phyloP scores from a whole-genome alignment of 2,329 filamentous ascomycete species.

The Peltaster fructicola region DNA sequence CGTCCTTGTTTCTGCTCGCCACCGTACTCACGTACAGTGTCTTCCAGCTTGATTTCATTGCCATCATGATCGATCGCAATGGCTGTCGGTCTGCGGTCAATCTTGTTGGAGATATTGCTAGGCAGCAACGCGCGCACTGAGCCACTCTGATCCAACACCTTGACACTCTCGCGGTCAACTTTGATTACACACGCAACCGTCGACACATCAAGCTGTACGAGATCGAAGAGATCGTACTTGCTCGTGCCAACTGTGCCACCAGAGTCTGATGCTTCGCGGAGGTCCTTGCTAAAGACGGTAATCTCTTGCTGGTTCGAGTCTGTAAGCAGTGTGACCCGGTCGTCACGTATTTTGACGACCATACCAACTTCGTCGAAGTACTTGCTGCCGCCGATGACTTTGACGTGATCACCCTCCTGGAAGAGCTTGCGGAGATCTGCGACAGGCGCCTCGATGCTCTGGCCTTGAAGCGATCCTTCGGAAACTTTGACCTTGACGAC shows the following conservation, averaged over 20 bases:
- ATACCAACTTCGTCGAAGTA: slow-evolving; percentile 93
- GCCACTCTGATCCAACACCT: slow-evolving; percentile 79
- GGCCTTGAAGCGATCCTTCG: slow-evolving; percentile 64
- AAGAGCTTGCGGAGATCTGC: slow-evolving; percentile 89
- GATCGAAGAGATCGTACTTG: slow-evolving; percentile 79
- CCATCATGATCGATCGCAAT: slow-evolving; percentile 88
- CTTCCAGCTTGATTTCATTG: slow-evolving; percentile 78
- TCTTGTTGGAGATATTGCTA: slow-evolving; percentile 78
- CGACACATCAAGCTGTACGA: slow-evolving; percentile 81
- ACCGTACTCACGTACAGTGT: slow-evolving; percentile 78
- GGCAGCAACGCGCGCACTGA: slow-evolving; percentile 68
- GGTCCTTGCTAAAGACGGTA: slow-evolving; percentile 93
- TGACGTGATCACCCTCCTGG: slow-evolving; percentile 87
- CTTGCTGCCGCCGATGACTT: slow-evolving; percentile 89
- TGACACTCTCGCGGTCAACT: slow-evolving; percentile 81
- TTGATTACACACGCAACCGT: slow-evolving; percentile 90
- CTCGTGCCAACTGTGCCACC: slow-evolving; percentile 72
- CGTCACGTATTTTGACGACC: slow-evolving; percentile 83
- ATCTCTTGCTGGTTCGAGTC: slow-evolving; percentile 89
- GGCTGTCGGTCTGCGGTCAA: slow-evolving; percentile 58
- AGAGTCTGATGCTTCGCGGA: slow-evolving; percentile 82
- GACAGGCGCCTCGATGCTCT: slow-evolving; percentile 79
- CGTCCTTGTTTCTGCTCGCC: slow-evolving; percentile 75
- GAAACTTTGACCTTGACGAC: slow-evolving; percentile 72
- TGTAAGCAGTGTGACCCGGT: slow-evolving; percentile 80